A percentile compares a stretch with the other conserved stretches of the same genome.
Evolutionary conservation across 345 rosid species (phyloP).

Genomic region (Psidium friedrichsthalianum): DNA sequence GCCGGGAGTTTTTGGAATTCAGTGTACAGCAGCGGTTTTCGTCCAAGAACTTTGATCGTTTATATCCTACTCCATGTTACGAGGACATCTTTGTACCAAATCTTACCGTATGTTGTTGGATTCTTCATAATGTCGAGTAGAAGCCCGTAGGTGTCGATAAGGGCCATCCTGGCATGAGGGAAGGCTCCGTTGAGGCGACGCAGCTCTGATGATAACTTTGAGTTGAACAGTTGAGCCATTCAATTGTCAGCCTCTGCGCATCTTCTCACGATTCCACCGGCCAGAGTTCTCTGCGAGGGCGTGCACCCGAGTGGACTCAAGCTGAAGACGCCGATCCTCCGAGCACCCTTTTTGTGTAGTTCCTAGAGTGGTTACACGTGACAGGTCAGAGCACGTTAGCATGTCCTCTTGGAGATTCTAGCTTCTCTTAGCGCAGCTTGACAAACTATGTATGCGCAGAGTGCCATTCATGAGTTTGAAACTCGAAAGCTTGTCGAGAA

Average conservation of each 20-base stretch:
- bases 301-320: constrained; percentile 15
- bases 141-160: constrained; percentile 5
- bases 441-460: not conserved
- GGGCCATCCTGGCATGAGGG: not conserved
- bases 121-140: constrained; percentile 9
- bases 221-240: constrained; percentile 13
- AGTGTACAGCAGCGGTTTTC: not conserved
- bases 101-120: constrained; percentile 15
- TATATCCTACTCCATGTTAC: not conserved
- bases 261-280: constrained; percentile 1
- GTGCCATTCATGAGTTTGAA: not conserved
- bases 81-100: not conserved
- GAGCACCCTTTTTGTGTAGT: constrained; percentile 17
- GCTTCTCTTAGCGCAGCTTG: not conserved
- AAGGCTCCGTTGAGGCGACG: not conserved
- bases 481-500: not conserved
- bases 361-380: not conserved
- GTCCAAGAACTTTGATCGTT: not conserved
- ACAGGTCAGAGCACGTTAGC: not conserved
- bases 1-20: not conserved
- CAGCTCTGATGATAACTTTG: not conserved
- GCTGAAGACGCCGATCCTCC: constrained; percentile 4
- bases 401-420: not conserved
- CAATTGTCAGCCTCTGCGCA: constrained; percentile 9
- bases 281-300: constrained; percentile 13